phyloP scores from a whole-genome alignment of 2,329 filamentous ascomycete genomes.

The Ascochyta viciae-villosae region DNA sequence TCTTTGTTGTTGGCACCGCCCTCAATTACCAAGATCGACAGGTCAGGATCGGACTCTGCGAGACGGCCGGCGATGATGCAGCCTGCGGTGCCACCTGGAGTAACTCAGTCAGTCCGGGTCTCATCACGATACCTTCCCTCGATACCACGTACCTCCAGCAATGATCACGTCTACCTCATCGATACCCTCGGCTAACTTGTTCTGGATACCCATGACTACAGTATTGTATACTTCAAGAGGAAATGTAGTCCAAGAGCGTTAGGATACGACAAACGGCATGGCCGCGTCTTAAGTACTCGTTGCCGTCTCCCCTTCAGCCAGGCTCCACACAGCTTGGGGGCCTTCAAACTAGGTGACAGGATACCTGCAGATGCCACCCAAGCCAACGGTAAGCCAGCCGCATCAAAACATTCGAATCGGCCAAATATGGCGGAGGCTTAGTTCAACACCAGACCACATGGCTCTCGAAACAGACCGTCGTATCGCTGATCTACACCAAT shows the following conservation, averaged over 20 bases:
- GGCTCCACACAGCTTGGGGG: constrained; percentile 14
- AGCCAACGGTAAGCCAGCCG: constrained; percentile 6
- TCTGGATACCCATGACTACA: constrained; percentile 37
- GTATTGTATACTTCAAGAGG: not conserved
- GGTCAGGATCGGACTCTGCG: constrained; percentile 57
- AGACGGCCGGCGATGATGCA: constrained; percentile 58
- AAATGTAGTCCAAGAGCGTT: not conserved
- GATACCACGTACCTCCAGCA: constrained; percentile 52
- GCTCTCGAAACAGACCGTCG: not conserved
- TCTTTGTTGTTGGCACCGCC: constrained; percentile 61
- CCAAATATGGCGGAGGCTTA: constrained; percentile 3
- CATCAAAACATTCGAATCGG: constrained; percentile 4
- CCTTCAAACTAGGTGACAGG: constrained; percentile 14
- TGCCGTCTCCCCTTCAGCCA: not conserved
- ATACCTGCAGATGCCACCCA: constrained; percentile 11
- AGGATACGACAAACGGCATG: not conserved
- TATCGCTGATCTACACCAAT: not conserved
- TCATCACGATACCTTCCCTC: not conserved
- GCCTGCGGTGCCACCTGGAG: constrained; percentile 47
- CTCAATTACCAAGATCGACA: constrained; percentile 63
- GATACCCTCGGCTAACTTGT: constrained; percentile 47
- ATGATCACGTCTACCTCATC: constrained; percentile 61
- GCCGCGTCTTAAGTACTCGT: constrained; percentile 8
- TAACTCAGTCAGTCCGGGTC: not conserved
- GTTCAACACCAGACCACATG: not conserved